Conservation (phyloP, 1,284 basidiomycete genomes). For the Cryptococcus sp. region DNA sequence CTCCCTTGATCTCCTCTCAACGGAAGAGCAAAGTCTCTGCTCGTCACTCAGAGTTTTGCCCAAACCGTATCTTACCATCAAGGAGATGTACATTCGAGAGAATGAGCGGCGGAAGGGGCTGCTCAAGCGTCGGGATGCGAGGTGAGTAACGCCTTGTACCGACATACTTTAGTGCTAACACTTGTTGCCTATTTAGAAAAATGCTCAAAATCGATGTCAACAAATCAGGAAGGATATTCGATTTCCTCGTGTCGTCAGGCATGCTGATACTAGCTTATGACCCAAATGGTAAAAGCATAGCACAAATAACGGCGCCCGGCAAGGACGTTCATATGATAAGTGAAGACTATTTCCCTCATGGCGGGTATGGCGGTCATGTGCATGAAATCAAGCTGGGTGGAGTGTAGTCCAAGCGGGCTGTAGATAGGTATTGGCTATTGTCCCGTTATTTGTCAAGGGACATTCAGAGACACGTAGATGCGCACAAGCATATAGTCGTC, state of each 20-base stretch:
- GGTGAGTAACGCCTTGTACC: conserved; percentile 50
- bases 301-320: conserved; percentile 28
- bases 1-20: conserved; percentile 79
- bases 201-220: conserved; percentile 89
- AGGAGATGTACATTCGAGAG: conserved; percentile 86
- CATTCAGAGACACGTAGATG: too few relatives aligned
- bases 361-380: background rate
- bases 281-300: conserved; percentile 32
- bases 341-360: background rate
- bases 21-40: conserved; percentile 84
- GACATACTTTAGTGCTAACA: background rate
- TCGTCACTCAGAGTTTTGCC: conserved; percentile 83
- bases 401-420: background rate
- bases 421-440: too few relatives aligned
- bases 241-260: conserved; percentile 63
- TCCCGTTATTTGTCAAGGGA: too few relatives aligned
- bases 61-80: conserved; percentile 87
- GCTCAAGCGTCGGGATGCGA: conserved; percentile 77
- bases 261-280: conserved; percentile 48
- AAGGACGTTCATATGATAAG: conserved; percentile 24
- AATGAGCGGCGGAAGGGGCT: conserved; percentile 85
- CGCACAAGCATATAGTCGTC: background rate
- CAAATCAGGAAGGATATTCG: conserved; percentile 86
- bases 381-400: conserved; percentile 18
- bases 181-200: conserved; percentile 46